Evolutionary conservation across 1,139 yeast species (phyloP).

Genomic region (Zygosaccharomyces sapae): DNA sequence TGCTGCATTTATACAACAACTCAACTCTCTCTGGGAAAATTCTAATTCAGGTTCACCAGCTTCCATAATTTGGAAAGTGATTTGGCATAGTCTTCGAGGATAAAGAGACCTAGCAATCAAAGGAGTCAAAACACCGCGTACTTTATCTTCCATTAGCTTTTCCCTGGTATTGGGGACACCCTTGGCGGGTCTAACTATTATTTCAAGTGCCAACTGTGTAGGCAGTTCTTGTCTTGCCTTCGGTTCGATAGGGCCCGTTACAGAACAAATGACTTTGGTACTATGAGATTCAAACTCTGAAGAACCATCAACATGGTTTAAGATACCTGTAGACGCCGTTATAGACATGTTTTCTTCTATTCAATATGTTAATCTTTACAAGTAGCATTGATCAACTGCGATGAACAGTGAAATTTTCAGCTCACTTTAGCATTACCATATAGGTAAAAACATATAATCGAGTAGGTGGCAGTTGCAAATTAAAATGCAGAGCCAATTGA

Average conservation of each 20-base stretch:
- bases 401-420: constrained; percentile 13
- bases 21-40: constrained; percentile 51
- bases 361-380: no score
- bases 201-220: constrained; percentile 69
- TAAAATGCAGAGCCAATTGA: neutral
- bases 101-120: constrained; percentile 59
- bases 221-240: constrained; percentile 82
- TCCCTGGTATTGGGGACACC: constrained; percentile 80
- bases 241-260: constrained; percentile 89
- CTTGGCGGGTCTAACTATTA: constrained; percentile 71
- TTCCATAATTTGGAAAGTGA: constrained; percentile 74
- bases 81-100: constrained; percentile 81
- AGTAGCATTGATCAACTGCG: neutral
- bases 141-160: constrained; percentile 64
- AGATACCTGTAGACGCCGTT: constrained; percentile 31
- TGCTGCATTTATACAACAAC: constrained; percentile 68
- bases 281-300: constrained; percentile 50
- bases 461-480: neutral
- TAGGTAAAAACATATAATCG: no score
- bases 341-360: constrained; percentile 11
- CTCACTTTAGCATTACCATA: neutral
- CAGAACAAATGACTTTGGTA: constrained; percentile 66
- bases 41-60: constrained; percentile 46
- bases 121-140: constrained; percentile 58
- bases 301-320: constrained; percentile 75